These are phyloP conservation scores for Globisporangium mamillatum DNA, from an alignment of 352 stramenopile genomes.

Conservation along the genomic window DNA sequence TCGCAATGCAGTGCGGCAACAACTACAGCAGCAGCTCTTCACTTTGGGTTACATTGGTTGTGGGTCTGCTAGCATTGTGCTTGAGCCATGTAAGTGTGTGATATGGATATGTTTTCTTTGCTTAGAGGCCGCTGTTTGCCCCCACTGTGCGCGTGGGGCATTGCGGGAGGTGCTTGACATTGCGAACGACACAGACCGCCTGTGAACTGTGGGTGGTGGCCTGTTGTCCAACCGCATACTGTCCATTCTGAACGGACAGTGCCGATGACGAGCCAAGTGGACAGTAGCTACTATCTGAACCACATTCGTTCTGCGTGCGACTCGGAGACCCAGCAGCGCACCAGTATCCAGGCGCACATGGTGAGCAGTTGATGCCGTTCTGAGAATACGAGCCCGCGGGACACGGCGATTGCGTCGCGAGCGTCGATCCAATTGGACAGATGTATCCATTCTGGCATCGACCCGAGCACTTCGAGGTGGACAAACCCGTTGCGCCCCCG, in stretches of 20 bases:
- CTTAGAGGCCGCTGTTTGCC: constrained; percentile 32
- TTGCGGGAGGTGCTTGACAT: constrained; percentile 46
- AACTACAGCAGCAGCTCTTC: neutral
- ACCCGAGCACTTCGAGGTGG: constrained; percentile 40
- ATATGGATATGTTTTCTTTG: neutral
- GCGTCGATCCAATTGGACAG: constrained; percentile 43
- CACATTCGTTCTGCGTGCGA: constrained; percentile 50
- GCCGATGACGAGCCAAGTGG: constrained; percentile 45
- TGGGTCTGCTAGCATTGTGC: neutral
- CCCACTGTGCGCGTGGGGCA: constrained; percentile 55
- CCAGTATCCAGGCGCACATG: constrained; percentile 62
- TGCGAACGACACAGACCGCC: constrained; percentile 35
- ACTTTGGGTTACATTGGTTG: neutral
- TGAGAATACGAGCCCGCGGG: constrained; percentile 51
- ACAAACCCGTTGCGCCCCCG: constrained; percentile 40
- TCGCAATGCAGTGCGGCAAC: neutral
- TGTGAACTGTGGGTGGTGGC: constrained; percentile 39
- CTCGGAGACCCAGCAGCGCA: constrained; percentile 40
- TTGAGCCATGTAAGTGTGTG: neutral
- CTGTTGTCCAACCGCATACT: constrained; percentile 40
- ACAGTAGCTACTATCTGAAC: constrained; percentile 40
- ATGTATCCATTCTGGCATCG: constrained; percentile 55
- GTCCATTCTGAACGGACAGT: constrained; percentile 28
- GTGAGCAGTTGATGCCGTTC: constrained; percentile 49
- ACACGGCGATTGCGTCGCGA: constrained; percentile 43